phyloP scores from a whole-genome alignment of 768 basidiomycete genomes.

The Mrakia hoshinonis region DNA sequence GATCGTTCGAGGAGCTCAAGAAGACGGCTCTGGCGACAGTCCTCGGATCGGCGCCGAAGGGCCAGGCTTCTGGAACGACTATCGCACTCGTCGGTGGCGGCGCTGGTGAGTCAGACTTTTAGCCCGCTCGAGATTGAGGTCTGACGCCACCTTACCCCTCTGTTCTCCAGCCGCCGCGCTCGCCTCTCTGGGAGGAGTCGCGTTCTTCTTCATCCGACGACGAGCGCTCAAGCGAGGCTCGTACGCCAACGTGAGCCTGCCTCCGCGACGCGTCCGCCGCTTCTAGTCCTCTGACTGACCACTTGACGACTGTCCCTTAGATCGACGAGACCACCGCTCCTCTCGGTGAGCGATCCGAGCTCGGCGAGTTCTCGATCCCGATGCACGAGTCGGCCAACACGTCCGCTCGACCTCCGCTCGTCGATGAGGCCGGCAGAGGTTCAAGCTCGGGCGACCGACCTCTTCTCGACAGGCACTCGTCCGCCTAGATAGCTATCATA shows the following conservation, averaged over 20 bases:
- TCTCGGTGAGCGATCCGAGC: background rate
- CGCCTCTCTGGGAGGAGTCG: conserved; percentile 1
- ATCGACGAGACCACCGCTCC: conserved; percentile 14
- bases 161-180: background rate
- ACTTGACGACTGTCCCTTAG: background rate
- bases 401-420: background rate
- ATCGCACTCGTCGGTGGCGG: background rate
- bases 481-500: background rate
- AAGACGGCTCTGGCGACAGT: background rate
- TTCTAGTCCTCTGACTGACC: background rate
- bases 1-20: too few species aligned
- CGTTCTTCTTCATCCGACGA: conserved; percentile 5
- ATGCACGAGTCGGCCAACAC: background rate
- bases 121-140: background rate
- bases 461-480: background rate
- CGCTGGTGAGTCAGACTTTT: background rate
- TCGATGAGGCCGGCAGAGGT: background rate
- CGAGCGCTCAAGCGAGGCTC: background rate
- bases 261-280: background rate
- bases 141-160: background rate
- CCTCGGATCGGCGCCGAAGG: background rate
- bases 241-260: background rate
- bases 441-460: background rate
- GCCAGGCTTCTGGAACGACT: background rate
- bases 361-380: background rate